Evolutionary conservation across 257 asterid genomes (phyloP).

Genomic region (Scutellaria galericulata): DNA sequence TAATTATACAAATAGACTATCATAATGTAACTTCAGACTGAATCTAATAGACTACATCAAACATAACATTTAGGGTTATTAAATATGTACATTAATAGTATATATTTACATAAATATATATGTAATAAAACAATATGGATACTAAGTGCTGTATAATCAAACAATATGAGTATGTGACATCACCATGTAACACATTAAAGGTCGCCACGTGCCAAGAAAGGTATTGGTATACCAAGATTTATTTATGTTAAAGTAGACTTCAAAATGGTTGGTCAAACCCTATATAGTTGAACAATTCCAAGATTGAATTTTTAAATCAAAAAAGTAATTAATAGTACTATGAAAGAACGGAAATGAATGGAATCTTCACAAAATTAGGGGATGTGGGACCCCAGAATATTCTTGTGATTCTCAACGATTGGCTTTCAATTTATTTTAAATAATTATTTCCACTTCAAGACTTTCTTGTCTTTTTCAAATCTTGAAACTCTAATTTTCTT

Average conservation of each 20-base stretch:
- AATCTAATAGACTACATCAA: no score
- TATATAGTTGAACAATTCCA: constrained; percentile 35
- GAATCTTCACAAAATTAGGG: constrained; percentile 37
- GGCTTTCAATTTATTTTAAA: not conserved
- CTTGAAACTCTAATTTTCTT: not conserved
- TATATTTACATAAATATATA: no score
- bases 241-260: not conserved
- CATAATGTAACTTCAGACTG: no score
- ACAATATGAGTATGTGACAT: no score
- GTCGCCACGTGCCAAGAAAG: constrained; percentile 21
- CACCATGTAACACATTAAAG: not conserved
- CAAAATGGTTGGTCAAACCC: constrained; percentile 36
- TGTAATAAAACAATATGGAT: no score
- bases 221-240: not conserved
- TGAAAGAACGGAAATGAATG: constrained; percentile 18
- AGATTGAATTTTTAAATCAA: constrained; percentile 22
- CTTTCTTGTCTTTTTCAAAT: not conserved
- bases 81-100: no score
- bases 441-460: constrained; percentile 22
- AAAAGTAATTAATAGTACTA: constrained; percentile 1
- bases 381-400: constrained; percentile 45
- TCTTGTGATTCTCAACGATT: constrained; percentile 33
- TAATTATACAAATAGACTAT: no score
- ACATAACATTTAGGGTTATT: no score
- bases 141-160: no score